A percentile compares a stretch with the other conserved stretches of the same genome.
phyloP scores from a whole-genome alignment of 805 yeast species.

The Pichia ethanolica region DNA sequence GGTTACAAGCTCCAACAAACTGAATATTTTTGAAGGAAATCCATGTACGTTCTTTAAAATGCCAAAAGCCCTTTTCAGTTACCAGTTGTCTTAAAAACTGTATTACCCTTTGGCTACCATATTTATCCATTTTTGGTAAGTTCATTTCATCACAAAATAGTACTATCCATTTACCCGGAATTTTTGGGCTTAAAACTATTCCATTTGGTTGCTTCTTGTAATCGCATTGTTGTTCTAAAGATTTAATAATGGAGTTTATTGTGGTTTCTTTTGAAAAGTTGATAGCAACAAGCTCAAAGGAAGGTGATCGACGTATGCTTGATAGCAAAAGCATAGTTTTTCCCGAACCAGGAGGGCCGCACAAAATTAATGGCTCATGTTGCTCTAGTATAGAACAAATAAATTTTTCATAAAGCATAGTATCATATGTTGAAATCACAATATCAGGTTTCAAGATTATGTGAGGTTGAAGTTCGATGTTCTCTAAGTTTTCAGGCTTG shows the following conservation, averaged over 20 bases:
- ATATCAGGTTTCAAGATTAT: slow-evolving; percentile 53
- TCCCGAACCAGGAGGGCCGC: slow-evolving; percentile 98
- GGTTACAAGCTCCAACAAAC: slow-evolving; percentile 94
- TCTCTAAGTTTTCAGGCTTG: slow-evolving; percentile 36
- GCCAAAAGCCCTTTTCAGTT: slow-evolving; percentile 76
- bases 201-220: slow-evolving; percentile 51
- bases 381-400: slow-evolving; percentile 50
- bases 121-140: slow-evolving; percentile 63
- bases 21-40: slow-evolving; percentile 56
- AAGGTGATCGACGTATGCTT: slow-evolving; percentile 51
- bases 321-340: slow-evolving; percentile 85
- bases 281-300: slow-evolving; percentile 54
- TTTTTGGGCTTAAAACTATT: slow-evolving; percentile 46
- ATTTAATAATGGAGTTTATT: slow-evolving; percentile 49
- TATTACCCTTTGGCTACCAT: slow-evolving; percentile 67
- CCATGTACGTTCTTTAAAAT: slow-evolving; percentile 53
- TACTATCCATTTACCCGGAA: slow-evolving; percentile 63
- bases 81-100: slow-evolving; percentile 68
- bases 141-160: slow-evolving; percentile 91
- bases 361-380: slow-evolving; percentile 57
- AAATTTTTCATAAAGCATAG: slow-evolving; percentile 56
- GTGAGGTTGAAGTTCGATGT: slow-evolving; percentile 44
- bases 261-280: slow-evolving; percentile 81
- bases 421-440: slow-evolving; percentile 75
- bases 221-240: slow-evolving; percentile 67